These are phyloP conservation scores for Chlamydomonas sp. DNA, from an alignment of 139 green algal genomes.

Conservation along the genomic window DNA sequence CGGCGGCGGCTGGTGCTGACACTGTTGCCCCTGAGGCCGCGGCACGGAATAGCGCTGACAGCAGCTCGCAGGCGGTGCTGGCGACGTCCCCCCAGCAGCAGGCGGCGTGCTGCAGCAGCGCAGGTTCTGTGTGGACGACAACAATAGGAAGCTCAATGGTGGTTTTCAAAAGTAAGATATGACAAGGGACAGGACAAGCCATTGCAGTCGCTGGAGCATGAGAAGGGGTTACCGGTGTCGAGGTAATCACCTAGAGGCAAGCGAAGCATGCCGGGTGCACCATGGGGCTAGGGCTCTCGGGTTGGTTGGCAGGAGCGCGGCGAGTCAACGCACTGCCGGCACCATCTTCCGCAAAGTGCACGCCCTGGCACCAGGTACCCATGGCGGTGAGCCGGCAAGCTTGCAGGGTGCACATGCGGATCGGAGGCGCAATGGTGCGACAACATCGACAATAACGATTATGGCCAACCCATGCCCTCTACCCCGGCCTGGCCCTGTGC, in stretches of 20 bases:
- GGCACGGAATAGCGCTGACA: neutral
- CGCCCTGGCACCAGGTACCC: neutral
- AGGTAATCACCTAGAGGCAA: neutral
- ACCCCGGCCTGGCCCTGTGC: no score
- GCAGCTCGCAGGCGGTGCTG: constrained; percentile 14
- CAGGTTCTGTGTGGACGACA: constrained; percentile 1
- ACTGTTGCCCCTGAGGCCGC: neutral
- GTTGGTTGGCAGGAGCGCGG: no score
- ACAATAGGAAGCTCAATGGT: no score
- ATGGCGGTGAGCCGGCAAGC: no score
- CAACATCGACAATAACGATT: no score
- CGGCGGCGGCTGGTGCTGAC: neutral
- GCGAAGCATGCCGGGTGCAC: no score
- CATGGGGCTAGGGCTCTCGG: neutral
- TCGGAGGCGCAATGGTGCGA: no score
- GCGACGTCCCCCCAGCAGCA: constrained; percentile 28
- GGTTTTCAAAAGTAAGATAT: no score
- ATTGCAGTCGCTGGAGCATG: no score
- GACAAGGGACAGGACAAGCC: no score
- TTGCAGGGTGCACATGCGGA: no score
- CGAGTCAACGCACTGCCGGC: neutral
- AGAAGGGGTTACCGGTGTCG: neutral
- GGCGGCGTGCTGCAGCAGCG: constrained; percentile 13
- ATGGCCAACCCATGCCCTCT: no score
- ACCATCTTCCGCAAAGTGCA: neutral